Conservation (phyloP, 2,329 filamentous ascomycete species). For the Xylariaceae sp. region DNA sequence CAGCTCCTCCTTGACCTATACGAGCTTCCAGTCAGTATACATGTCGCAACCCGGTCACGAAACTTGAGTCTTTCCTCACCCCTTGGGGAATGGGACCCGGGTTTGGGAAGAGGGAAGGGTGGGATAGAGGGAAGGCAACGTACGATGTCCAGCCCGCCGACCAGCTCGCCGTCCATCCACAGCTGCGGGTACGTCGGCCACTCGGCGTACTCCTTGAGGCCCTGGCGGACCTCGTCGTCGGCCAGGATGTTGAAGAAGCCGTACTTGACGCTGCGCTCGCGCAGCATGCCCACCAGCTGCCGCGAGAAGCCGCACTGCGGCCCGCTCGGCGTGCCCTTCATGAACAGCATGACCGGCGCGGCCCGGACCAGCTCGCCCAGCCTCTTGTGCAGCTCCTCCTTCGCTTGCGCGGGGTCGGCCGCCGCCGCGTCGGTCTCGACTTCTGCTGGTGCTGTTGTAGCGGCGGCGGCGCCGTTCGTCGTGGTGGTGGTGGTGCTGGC, state of each 20-base stretch:
- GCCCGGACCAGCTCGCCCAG: constrained; percentile 84
- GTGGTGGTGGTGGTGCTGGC: constrained; percentile 30
- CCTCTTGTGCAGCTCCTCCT: constrained; percentile 78
- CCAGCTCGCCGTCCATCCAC: constrained; percentile 83
- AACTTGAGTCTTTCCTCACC: too few species aligned
- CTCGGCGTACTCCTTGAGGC: constrained; percentile 93
- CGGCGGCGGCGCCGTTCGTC: constrained; percentile 27
- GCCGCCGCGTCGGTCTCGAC: constrained; percentile 23
- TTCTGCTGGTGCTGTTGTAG: constrained; percentile 26
- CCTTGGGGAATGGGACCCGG: neutral
- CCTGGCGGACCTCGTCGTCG: constrained; percentile 93
- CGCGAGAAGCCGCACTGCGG: constrained; percentile 91
- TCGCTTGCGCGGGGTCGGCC: constrained; percentile 55
- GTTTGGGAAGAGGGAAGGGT: neutral
- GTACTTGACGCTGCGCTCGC: constrained; percentile 88
- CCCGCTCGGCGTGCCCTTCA: constrained; percentile 87
- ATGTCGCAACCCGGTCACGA: too few species aligned
- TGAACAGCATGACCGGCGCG: constrained; percentile 96
- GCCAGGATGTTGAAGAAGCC: constrained; percentile 99
- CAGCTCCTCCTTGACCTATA: constrained; percentile 86
- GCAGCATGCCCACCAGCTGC: constrained; percentile 76
- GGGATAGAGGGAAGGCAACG: constrained; percentile 39
- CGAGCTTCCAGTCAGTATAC: neutral
- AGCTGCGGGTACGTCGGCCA: constrained; percentile 98
- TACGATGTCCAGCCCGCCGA: constrained; percentile 94